phyloP scores from a whole-genome alignment of 441 rosid genomes.

The Melastoma candidum region DNA sequence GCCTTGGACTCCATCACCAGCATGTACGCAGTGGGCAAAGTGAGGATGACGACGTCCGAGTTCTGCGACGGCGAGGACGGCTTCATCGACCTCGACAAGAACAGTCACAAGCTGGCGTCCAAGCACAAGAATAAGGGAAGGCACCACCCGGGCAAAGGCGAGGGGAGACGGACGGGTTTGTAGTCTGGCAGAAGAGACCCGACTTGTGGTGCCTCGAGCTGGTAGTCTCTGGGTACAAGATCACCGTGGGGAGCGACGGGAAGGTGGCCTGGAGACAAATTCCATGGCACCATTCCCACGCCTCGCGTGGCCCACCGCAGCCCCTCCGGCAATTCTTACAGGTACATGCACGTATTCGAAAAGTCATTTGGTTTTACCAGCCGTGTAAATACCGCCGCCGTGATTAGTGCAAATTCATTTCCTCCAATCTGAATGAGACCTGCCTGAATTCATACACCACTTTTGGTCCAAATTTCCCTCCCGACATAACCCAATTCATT shows the following conservation, averaged over 20 bases:
- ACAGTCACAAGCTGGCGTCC: no score
- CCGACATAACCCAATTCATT: no score
- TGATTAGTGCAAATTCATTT: no score
- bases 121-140: slow-evolving; percentile 35
- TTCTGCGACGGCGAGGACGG: slow-evolving; percentile 63
- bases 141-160: slow-evolving; percentile 32
- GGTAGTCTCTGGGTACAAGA: slow-evolving; percentile 76
- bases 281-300: slow-evolving; percentile 98
- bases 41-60: slow-evolving; percentile 76
- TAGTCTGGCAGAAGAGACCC: slow-evolving; percentile 81
- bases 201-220: slow-evolving; percentile 90
- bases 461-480: no score
- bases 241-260: slow-evolving; percentile 90
- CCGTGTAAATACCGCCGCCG: no score
- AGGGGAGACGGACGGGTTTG: slow-evolving; percentile 86
- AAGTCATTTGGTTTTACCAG: no score
- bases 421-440: no score
- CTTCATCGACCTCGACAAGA: not conserved
- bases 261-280: slow-evolving; percentile 96
- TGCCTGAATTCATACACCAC: no score
- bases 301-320: slow-evolving; percentile 92
- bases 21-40: slow-evolving; percentile 91
- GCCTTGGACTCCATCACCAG: slow-evolving; percentile 51
- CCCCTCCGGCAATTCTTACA: slow-evolving; percentile 84
- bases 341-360: slow-evolving; percentile 25